phyloP scores from a whole-genome alignment of 768 basidiomycete species.

The Trametes gibbosa region DNA sequence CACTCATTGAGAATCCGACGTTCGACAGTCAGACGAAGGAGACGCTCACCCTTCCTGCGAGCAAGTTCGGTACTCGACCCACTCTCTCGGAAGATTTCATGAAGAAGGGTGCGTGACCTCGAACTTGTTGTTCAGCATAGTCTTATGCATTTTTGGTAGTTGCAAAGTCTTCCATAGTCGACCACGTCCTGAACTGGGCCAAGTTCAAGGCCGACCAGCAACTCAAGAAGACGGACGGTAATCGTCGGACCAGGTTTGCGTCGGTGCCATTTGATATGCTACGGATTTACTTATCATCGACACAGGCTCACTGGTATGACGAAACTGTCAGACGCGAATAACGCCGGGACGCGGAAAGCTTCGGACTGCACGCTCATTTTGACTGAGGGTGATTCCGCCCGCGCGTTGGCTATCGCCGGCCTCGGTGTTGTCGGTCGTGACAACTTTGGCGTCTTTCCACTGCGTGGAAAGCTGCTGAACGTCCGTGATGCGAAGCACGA shows the following conservation, averaged over 20 bases:
- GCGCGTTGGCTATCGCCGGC: slow-evolving; percentile 92
- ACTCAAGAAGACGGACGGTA: slow-evolving; percentile 96
- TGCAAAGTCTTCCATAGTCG: slow-evolving; percentile 83
- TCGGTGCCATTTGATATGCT: neutral
- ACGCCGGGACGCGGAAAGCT: slow-evolving; percentile 83
- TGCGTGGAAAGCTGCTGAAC: slow-evolving; percentile 95
- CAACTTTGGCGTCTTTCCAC: slow-evolving; percentile 95
- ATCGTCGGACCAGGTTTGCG: slow-evolving; percentile 70
- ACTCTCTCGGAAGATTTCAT: slow-evolving; percentile 86
- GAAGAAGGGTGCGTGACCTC: slow-evolving; percentile 73
- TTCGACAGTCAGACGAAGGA: slow-evolving; percentile 99
- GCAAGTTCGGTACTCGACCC: slow-evolving; percentile 91
- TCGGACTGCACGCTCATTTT: slow-evolving; percentile 90
- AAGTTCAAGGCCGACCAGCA: slow-evolving; percentile 96
- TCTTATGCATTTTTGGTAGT: slow-evolving; percentile 44
- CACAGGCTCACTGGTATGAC: slow-evolving; percentile 82
- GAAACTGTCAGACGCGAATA: slow-evolving; percentile 96
- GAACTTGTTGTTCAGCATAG: neutral
- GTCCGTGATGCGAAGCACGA: slow-evolving; percentile 96
- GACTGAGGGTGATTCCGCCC: slow-evolving; percentile 99
- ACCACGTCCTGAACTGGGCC: slow-evolving; percentile 92
- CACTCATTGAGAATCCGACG: slow-evolving; percentile 93
- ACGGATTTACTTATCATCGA: neutral
- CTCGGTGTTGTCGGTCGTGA: slow-evolving; percentile 94
- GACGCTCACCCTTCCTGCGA: slow-evolving; percentile 78